phyloP scores from a whole-genome alignment of 176 grass and related monocot species.

The Bonia amplexicaulis region DNA sequence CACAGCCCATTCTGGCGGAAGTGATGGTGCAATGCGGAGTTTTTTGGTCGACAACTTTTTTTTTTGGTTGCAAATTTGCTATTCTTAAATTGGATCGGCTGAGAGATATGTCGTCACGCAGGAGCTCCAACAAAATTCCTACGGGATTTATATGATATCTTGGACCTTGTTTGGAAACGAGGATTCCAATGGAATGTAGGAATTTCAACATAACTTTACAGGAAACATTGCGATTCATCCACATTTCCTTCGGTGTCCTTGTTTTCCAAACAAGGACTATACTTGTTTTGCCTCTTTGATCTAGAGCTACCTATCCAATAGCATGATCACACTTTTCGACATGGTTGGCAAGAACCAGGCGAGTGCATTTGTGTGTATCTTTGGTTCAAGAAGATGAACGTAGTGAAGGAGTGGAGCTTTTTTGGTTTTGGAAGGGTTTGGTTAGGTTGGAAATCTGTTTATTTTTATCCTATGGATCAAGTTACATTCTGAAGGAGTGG shows the following conservation, averaged over 20 bases:
- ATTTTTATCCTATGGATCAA: not conserved
- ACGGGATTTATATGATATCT: not conserved
- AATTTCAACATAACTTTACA: too few species aligned
- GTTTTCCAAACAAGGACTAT: not conserved
- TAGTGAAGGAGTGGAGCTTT: not conserved
- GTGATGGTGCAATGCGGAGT: not conserved
- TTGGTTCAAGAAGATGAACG: not conserved
- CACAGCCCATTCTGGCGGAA: conserved; percentile 6
- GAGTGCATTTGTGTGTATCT: not conserved
- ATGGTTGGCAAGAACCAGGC: not conserved
- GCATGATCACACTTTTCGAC: not conserved
- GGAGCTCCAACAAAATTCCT: not conserved
- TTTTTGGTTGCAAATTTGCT: not conserved
- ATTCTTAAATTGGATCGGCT: not conserved
- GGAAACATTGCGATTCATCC: not conserved
- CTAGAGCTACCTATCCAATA: not conserved
- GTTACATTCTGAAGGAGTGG: not conserved
- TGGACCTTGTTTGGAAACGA: not conserved
- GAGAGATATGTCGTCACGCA: not conserved
- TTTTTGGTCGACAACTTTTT: not conserved
- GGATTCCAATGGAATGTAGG: not conserved
- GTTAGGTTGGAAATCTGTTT: conserved; percentile 4
- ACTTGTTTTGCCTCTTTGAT: not conserved
- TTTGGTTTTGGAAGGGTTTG: not conserved
- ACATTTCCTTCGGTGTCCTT: not conserved